phyloP scores from a whole-genome alignment of 1,139 yeast species.

The Pichia norvegensis region DNA sequence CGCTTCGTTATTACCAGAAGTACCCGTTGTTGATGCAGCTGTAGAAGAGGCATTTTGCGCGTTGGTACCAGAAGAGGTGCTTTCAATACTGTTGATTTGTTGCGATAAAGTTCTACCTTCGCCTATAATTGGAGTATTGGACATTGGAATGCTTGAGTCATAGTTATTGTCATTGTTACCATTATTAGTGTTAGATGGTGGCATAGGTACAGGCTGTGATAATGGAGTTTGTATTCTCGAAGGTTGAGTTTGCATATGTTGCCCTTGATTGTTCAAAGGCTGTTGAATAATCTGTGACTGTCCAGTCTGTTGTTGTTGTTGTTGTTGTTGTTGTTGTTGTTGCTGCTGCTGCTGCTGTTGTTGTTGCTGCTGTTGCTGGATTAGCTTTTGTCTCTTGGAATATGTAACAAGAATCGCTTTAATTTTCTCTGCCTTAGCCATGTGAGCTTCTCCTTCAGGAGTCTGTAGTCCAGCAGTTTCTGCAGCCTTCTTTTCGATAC shows the following conservation, averaged over 20 bases:
- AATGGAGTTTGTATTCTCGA: not conserved
- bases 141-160: conserved; percentile 10
- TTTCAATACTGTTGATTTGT: conserved; percentile 4
- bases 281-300: not conserved
- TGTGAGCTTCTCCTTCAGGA: conserved; percentile 62
- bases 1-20: conserved; percentile 1
- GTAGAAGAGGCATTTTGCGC: not conserved
- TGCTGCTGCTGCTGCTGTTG: conserved; percentile 15
- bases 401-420: conserved; percentile 36
- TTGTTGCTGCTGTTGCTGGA: conserved; percentile 23
- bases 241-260: not conserved
- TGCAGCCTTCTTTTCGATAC: conserved; percentile 57
- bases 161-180: not conserved
- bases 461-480: conserved; percentile 48
- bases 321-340: conserved; percentile 11
- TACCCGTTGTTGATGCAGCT: not conserved
- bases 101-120: conserved; percentile 9
- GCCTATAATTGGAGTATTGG: conserved; percentile 7
- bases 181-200: not conserved
- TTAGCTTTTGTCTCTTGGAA: conserved; percentile 28
- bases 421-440: conserved; percentile 60
- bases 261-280: not conserved
- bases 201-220: not conserved
- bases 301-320: conserved; percentile 3
- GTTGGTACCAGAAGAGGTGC: not conserved